Evolutionary conservation across 768 basidiomycete species (phyloP), one percentile per base, ranked within the genome.

Genomic region (Collybiopsis luxurians): DNA sequence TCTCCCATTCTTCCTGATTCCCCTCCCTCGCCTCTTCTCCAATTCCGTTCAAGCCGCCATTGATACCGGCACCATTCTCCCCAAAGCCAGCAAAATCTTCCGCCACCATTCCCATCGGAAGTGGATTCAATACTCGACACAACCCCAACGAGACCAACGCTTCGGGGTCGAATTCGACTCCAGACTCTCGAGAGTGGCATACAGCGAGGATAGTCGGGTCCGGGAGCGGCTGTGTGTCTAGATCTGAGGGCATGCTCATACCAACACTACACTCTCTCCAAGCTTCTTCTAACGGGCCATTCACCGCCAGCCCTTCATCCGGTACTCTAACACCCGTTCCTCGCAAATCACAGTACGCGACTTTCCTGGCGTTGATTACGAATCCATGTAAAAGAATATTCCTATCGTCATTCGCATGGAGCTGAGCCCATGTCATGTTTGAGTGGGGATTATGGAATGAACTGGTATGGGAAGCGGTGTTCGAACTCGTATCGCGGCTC

Each of bases 151-250:
- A 82, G 61, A 84, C 79, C 53, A 95, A 76, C 0, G 90, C 92
- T 48, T 95, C 86, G 0, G 87, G 81, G n/a, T 85, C 69, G 59
- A 95, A 92, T 68, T 91, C 85, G 50, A 95, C 81, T 3, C 90
- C 90, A 0, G 73, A 69, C 28, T 85, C 80, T 21, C 86, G 81
- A 24, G 83, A 79, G 50, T 78, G 70, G 60, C 87, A 91, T 1
- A 81, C 69, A 11, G 85, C 87, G 43, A 90, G 78, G 55, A 87
- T 75, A 26, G 76, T 79, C 54, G 78, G 74, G 31, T 60, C 69
- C 57, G 69, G 64, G 4, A 6, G 62, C 48, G 70, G 39, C 36
- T 51, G 53, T 15, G 67, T 44, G 26, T 64, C 66, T 38, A 59
- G 61, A 26, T 49, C 43, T n/a, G 36, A 51, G 27, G 45, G 23